Percentiles rank a stretch among this genome's conserved stretches.
Evolutionary conservation across 768 basidiomycete genomes (phyloP).

Genomic region (Kwoniella dendrophila): DNA sequence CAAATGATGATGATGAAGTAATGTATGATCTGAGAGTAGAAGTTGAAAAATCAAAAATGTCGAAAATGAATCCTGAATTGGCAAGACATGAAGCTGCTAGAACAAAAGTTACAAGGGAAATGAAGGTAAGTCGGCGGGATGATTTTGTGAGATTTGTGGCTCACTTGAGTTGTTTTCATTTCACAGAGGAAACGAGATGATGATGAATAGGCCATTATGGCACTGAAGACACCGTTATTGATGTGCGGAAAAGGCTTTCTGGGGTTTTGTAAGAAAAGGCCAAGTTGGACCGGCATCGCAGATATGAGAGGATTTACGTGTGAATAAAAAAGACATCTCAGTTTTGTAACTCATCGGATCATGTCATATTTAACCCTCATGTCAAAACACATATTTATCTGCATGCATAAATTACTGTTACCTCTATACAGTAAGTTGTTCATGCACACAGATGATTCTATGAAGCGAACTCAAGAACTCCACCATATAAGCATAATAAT

Average conservation of each 20-base stretch:
- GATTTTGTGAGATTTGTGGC: not conserved
- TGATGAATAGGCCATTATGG: conserved; percentile 12
- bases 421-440: not conserved
- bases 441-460: not conserved
- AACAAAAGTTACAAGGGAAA: conserved; percentile 85
- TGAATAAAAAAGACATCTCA: too few relatives aligned
- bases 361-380: too few relatives aligned
- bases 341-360: too few relatives aligned
- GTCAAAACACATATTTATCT: not conserved
- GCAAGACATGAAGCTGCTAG: conserved; percentile 90
- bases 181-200: conserved; percentile 25
- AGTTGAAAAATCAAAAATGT: conserved; percentile 90
- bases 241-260: not conserved
- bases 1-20: conserved; percentile 88
- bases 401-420: not conserved
- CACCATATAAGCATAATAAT: too few relatives aligned
- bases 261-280: not conserved
- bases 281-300: too few relatives aligned
- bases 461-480: too few relatives aligned
- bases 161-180: not conserved
- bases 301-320: too few relatives aligned
- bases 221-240: too few relatives aligned
- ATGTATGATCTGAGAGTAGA: conserved; percentile 99
- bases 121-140: conserved; percentile 64
- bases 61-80: conserved; percentile 82